A percentile compares a stretch with the other conserved stretches of the same genome.
These are phyloP conservation scores for Vitis hybrid DNA, from an alignment of 177 flowering plant genomes.

Conservation along the genomic window DNA sequence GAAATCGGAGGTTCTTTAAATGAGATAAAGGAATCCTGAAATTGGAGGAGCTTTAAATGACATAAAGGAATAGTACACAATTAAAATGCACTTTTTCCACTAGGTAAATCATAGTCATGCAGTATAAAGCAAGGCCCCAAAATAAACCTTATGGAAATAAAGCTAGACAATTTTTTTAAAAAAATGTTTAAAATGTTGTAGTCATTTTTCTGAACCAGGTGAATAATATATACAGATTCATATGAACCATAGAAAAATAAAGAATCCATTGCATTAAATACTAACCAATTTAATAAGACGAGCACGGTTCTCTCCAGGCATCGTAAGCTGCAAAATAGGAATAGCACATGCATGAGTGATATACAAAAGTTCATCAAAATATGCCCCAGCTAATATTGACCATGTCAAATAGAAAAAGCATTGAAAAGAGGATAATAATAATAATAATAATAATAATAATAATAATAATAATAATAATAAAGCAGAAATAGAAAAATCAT, in stretches of 20 bases:
- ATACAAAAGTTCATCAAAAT: neutral
- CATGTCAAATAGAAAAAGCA: neutral
- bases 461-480: neutral
- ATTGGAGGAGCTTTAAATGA: too few relatives aligned
- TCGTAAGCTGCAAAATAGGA: constrained; percentile 59
- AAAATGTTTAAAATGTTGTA: too few relatives aligned
- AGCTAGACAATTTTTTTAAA: too few relatives aligned
- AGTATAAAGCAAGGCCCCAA: too few relatives aligned
- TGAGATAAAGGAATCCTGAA: too few relatives aligned
- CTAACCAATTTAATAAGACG: constrained; percentile 81
- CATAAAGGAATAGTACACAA: too few relatives aligned
- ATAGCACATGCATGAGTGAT: neutral
- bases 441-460: neutral
- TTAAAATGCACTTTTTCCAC: too few relatives aligned
- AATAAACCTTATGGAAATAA: too few relatives aligned
- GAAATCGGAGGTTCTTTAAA: too few relatives aligned
- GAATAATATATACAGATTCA: neutral
- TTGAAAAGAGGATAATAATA: neutral
- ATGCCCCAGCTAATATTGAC: neutral
- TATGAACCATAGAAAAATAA: neutral
- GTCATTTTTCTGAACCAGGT: constrained; percentile 1
- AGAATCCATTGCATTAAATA: neutral
- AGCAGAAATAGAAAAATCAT: neutral
- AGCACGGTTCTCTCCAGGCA: constrained; percentile 68
- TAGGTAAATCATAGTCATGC: too few relatives aligned